These are phyloP conservation scores for Monosporascus ibericus DNA, from an alignment of 2,329 filamentous ascomycete species.

Conservation along the genomic window DNA sequence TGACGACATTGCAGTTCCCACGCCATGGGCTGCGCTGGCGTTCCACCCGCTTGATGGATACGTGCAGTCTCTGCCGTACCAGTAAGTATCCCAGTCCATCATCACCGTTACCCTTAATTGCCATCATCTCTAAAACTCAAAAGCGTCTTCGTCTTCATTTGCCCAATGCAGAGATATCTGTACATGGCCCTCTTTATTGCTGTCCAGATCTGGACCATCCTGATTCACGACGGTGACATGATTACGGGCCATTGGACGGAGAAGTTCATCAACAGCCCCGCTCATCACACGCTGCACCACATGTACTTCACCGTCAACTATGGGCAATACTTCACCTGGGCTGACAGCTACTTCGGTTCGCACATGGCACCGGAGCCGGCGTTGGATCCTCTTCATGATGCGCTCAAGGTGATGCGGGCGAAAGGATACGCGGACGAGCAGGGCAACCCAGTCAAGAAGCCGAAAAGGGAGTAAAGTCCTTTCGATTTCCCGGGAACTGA, in stretches of 20 bases:
- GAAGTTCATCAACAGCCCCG: constrained; percentile 41
- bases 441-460: constrained; percentile 22
- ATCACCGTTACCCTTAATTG: constrained; percentile 3
- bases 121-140: too few relatives aligned
- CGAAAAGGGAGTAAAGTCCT: too few relatives aligned
- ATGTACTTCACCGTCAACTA: constrained; percentile 46
- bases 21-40: constrained; percentile 39
- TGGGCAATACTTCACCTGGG: constrained; percentile 44
- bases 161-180: constrained; percentile 38
- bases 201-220: constrained; percentile 43
- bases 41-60: constrained; percentile 43
- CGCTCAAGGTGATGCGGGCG: constrained; percentile 36
- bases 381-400: constrained; percentile 38
- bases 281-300: constrained; percentile 42
- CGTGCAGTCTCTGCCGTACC: constrained; percentile 40
- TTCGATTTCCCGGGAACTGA: too few relatives aligned
- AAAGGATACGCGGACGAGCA: constrained; percentile 39
- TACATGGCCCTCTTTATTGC: constrained; percentile 37
- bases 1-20: constrained; percentile 29
- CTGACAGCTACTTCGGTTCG: constrained; percentile 37
- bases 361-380: constrained; percentile 36
- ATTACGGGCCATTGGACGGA: constrained; percentile 40
- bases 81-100: constrained; percentile 24
- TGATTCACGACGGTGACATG: constrained; percentile 45
- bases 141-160: constrained; percentile 38